Evolutionary conservation across 768 basidiomycete genomes (phyloP), one percentile per base, ranked within the genome.

Genomic region (Leccinum aurantiacum): DNA sequence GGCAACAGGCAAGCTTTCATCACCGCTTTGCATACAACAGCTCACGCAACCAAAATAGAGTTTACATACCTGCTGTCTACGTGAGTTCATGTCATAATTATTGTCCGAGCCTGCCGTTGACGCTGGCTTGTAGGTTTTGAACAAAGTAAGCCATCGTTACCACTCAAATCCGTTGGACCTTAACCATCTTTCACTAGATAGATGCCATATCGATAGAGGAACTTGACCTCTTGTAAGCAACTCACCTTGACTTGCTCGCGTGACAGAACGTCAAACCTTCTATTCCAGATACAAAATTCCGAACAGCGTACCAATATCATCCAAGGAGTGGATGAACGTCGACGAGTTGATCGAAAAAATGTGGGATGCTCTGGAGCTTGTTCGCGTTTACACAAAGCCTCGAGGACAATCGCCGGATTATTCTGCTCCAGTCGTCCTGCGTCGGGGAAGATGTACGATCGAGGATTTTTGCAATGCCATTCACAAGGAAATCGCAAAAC

Each of bases 191-290:
- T 33, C 14, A 59, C n/a, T 61, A 93, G 88, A 95, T 96, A 70
- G 97, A 99, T 74, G 97, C 93, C 19, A 98, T 98, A 69, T 95
- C 93, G 56, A 97, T 98, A 74, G 96, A 98, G 73, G 96, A 98
- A 76, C 84, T 98, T 25, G 96, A 98, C 74, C 82, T 96, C 58
- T 75, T 96, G 80, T 94, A 67, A 66, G 84, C 14, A 17, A 35
- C 27, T 31, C 25, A 1, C 13, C 11, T 79, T 54, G 9, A n/a
- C 51, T 48, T 47, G 31, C 33, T 35, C 1, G 6, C 17, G 33
- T 22, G 41, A 27, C n/a, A 46, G 33, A 25, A 49, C 24, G 3
- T 52, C 56, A 33, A 24, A 60, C 58, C 29, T 48, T 44, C 38
- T 37, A 14, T 6, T 37, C n/a, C 63, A 87, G 84, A 62, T 93